Evolutionary conservation across 345 rosid genomes (phyloP), one percentile per base, ranked within the genome.

Genomic region (Turritis glabra): DNA sequence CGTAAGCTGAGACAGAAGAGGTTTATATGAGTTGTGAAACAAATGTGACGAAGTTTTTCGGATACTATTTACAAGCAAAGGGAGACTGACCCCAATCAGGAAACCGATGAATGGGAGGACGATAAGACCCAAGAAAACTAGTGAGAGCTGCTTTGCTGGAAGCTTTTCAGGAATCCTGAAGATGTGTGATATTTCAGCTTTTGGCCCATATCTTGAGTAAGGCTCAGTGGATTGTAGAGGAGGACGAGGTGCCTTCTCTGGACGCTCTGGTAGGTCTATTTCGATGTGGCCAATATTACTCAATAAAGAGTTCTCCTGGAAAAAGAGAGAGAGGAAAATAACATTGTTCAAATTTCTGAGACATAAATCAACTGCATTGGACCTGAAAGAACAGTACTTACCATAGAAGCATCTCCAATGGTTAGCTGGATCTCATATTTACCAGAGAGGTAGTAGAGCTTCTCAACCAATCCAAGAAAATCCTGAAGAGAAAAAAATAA

Each of bases 371-470:
- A 38, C 64, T 14, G 25, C 63, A 48, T 13, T 37, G 29, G 69
- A 66, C 13, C 44, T 50, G 51, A 43, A 40, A 64, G 67, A 71
- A 55, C 25, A 67, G 53, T 65, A 65, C 86, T 77, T 82, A 92
- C 99, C 99, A 96, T 96, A 22, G 82, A 95, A 67, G 87, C 87
- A 80, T 96, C 99, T 56, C 99, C 99, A 63, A 92, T 81, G 44
- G 85, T 76, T n/a, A 96, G 90, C 83, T 96, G 93, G 57, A 92
- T 82, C 71, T 90, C 88, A 54, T 92, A 96, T 85, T 71, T 86
- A 63, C 98, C 97, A 5, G 98, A 96, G 23, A 92, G 90, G 74
- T 96, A 96, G 84, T 79, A 96, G 54, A 96, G 86, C 83, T 90
- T 92, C 80, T 96, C 99, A 55, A 96, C 97, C 78, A 90, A 79